phyloP scores from a whole-genome alignment of 768 basidiomycete species.

The Tulasnella sp. region DNA sequence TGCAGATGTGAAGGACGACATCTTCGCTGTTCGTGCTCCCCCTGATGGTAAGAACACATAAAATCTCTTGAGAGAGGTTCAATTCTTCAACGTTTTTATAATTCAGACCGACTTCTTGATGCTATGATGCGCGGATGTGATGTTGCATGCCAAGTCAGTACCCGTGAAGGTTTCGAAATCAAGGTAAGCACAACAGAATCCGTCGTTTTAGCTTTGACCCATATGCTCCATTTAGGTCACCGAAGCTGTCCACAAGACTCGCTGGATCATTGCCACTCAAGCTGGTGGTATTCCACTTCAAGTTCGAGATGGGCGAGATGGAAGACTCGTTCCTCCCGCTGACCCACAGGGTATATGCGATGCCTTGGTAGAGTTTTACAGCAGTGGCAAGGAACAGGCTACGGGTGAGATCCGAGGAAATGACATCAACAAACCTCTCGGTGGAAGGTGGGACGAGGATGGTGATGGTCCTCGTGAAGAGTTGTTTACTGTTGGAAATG shows the following conservation, averaged over 20 bases:
- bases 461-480: too few relatives aligned
- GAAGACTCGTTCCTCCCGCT: constrained; percentile 79
- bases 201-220: too few relatives aligned
- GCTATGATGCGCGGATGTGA: constrained; percentile 79
- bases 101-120: constrained; percentile 53
- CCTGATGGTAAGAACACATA: constrained; percentile 73
- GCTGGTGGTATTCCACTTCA: constrained; percentile 91
- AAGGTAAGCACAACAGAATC: too few relatives aligned
- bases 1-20: constrained; percentile 26
- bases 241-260: constrained; percentile 83
- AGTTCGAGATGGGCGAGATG: constrained; percentile 75
- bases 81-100: constrained; percentile 11
- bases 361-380: too few relatives aligned
- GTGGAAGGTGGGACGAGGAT: too few relatives aligned
- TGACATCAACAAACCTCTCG: too few relatives aligned
- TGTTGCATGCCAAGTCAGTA: constrained; percentile 82
- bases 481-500: too few relatives aligned
- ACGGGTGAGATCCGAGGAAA: too few relatives aligned
- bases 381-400: too few relatives aligned
- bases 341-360: too few relatives aligned
- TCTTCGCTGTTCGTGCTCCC: constrained; percentile 65
- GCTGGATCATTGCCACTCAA: constrained; percentile 68
- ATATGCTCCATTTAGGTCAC: too few relatives aligned
- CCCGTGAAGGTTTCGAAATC: constrained; percentile 93
- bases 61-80: background rate